Base-by-base conservation (phyloP, 805 yeast species). In the Teunomyces lycoperdinae region DNA sequence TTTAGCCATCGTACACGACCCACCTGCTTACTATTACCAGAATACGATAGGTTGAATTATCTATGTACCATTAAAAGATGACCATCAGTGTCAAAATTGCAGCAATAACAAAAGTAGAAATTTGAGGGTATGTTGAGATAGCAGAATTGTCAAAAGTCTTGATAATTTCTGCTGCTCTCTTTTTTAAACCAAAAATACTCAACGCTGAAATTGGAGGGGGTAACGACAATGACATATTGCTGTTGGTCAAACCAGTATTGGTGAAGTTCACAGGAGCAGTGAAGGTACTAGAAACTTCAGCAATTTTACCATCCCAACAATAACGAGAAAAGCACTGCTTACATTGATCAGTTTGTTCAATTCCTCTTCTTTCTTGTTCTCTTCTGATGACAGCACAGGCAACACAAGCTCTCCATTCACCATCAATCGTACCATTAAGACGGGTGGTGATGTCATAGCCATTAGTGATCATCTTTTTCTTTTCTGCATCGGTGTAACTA, bases 371-470 rank as follows among this genome's bases (percentile, higher is more conserved):
- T 67, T 88, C 94, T 60, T 84, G 83, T 36, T 85, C 80, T 63
- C 96, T 81, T 69, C 88, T 84, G 49, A 88, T 74, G 41, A 89
- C 78, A 8, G 95, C 96, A 74, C 96, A 89, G 2, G 87, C 87
- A 43, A 89, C 76, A 71, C 96, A 89, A 5, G 82, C 77, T 36
- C 79, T 70, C 84, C 87, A 89, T 35, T 85, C 82, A 3, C 69
- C 61, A 54, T 87, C 95, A 20, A 83, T 60, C 10, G 95, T 84
- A 32, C 81, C 67, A 62, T 87, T 88, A 48, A 75, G 73, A 59
- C 85, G 78, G 1, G 91, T 74, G 9, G 84, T 78, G 10, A 79
- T 76, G 56, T 86, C 88, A 61, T 81, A 86, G 8, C 96, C 96
- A 62, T 89, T 89, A 55, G 73, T 65, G 48, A 89, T 78, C 74